phyloP scores from a whole-genome alignment of 106 monocot species.

The Phalaenopsis aphrodite region DNA sequence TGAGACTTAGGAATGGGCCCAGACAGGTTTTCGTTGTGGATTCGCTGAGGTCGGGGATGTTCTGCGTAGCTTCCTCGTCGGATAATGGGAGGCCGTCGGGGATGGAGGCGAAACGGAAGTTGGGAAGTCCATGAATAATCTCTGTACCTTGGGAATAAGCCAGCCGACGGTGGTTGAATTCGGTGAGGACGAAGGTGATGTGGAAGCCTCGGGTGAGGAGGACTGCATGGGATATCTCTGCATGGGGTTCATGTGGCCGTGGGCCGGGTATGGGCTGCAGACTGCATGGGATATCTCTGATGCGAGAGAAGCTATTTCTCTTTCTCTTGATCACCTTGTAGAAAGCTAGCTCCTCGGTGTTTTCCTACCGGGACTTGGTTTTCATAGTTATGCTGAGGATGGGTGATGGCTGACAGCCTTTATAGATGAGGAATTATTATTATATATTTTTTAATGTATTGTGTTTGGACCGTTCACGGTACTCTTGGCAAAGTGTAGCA shows the following conservation, averaged over 20 bases:
- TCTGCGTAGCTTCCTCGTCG: conserved; percentile 17
- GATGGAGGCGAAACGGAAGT: conserved; percentile 12
- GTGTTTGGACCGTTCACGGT: too few species aligned
- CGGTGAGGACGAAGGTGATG: conserved; percentile 56
- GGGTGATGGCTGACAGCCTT: too few species aligned
- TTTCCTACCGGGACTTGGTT: too few species aligned
- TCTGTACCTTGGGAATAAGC: background rate
- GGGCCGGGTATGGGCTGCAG: conserved; percentile 27
- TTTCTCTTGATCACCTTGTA: background rate
- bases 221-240: too few species aligned
- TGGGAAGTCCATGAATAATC: background rate
- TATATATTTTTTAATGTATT: too few species aligned
- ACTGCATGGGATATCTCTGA: conserved; percentile 22
- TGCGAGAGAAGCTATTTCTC: conserved; percentile 1
- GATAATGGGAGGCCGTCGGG: conserved; percentile 7
- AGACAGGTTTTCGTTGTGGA: conserved; percentile 11
- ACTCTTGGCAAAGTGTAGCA: too few species aligned
- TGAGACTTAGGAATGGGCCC: conserved; percentile 5
- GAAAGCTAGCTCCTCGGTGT: too few species aligned
- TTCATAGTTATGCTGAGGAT: too few species aligned
- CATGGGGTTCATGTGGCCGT: conserved; percentile 37
- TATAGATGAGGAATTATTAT: too few species aligned
- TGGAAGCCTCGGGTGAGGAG: conserved; percentile 34
- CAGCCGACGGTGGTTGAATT: conserved; percentile 43
- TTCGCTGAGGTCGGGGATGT: conserved; percentile 10